Percentiles rank a stretch among this genome's conserved stretches.
Evolutionary conservation across 2,329 filamentous ascomycete species (phyloP).

Genomic region (Scedosporium dehoogii): DNA sequence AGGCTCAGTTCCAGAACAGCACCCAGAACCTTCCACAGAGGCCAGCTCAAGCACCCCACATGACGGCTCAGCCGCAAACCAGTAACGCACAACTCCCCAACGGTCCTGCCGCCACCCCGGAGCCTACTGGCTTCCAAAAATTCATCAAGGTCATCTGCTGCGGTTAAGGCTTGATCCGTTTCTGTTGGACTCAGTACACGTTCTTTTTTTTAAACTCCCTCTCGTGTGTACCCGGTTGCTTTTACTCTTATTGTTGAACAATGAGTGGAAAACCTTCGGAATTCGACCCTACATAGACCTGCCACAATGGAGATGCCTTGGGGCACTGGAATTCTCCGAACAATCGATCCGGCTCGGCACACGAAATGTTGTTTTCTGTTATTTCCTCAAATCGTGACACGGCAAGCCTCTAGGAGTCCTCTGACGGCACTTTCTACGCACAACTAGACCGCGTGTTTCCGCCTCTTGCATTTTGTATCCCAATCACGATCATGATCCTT

Average conservation of each 20-base stretch:
- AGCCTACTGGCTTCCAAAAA: slow-evolving; percentile 80
- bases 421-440: background rate
- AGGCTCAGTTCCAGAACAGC: slow-evolving; percentile 95
- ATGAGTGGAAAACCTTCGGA: background rate
- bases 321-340: background rate
- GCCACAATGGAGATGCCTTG: background rate
- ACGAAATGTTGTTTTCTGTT: slow-evolving; percentile 17
- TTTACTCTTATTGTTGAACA: background rate
- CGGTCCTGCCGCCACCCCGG: slow-evolving; percentile 54
- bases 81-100: slow-evolving; percentile 16
- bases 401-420: background rate
- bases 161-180: slow-evolving; percentile 39
- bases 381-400: background rate
- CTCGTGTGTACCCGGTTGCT: background rate
- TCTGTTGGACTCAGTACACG: background rate
- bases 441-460: background rate
- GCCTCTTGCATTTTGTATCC: background rate
- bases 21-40: slow-evolving; percentile 72
- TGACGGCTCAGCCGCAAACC: slow-evolving; percentile 38
- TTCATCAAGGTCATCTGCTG: slow-evolving; percentile 90
- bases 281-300: background rate
- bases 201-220: background rate
- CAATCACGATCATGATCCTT: slow-evolving; percentile 6
- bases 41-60: slow-evolving; percentile 49
- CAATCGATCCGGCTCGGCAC: background rate